Conservation (phyloP, 2,329 filamentous ascomycete species). For the Emergomyces orientalis region DNA sequence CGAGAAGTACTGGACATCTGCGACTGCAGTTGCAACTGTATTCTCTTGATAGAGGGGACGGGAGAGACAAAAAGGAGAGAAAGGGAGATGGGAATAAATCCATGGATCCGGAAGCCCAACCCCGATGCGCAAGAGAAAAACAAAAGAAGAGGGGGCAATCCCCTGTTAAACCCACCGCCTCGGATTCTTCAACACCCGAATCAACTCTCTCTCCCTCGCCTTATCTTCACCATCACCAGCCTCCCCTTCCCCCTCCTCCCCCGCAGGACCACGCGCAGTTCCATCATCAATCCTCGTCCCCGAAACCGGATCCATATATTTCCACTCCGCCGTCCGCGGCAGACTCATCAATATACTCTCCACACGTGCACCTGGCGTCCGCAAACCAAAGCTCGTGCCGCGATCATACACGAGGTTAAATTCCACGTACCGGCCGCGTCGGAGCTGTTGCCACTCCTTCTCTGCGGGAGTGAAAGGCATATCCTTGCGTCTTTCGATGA, state of each 20-base stretch:
- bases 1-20: background rate
- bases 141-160: slow-evolving; percentile 9
- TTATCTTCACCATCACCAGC: slow-evolving; percentile 28
- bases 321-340: slow-evolving; percentile 85
- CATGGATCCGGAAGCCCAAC: background rate
- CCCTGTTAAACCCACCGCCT: slow-evolving; percentile 48
- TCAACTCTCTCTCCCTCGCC: slow-evolving; percentile 60
- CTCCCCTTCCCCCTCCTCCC: slow-evolving; percentile 52
- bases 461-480: slow-evolving; percentile 80
- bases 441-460: slow-evolving; percentile 94
- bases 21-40: background rate
- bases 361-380: slow-evolving; percentile 80
- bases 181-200: slow-evolving; percentile 59
- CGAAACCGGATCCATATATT: slow-evolving; percentile 70
- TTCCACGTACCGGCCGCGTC: slow-evolving; percentile 91
- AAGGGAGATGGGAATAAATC: background rate
- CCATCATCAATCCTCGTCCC: slow-evolving; percentile 33
- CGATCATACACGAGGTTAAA: slow-evolving; percentile 97
- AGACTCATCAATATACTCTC: slow-evolving; percentile 98
- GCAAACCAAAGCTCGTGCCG: slow-evolving; percentile 86
- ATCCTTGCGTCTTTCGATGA: slow-evolving; percentile 78
- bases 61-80: background rate
- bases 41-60: background rate
- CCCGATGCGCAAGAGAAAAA: background rate
- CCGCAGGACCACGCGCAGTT: slow-evolving; percentile 32